Evolutionary conservation across 768 basidiomycete species (phyloP).

Genomic region (Cubamyces lactineus): DNA sequence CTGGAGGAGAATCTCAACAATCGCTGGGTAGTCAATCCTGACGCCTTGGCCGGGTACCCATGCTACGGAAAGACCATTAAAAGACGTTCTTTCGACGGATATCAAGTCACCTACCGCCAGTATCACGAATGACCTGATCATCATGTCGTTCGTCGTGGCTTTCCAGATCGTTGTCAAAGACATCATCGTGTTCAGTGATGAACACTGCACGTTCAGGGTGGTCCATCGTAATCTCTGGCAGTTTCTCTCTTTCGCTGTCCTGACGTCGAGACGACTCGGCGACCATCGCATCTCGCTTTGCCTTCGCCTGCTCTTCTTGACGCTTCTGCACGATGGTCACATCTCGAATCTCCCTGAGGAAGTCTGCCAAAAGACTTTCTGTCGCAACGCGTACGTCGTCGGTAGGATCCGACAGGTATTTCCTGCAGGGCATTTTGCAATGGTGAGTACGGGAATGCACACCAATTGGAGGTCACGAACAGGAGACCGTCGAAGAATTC

Average conservation of each 20-base stretch:
- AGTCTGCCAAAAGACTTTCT: slow-evolving; percentile 85
- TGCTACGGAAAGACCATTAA: slow-evolving; percentile 42
- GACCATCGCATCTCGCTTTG: slow-evolving; percentile 42
- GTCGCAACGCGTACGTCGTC: slow-evolving; percentile 92
- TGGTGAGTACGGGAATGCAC: slow-evolving; percentile 18
- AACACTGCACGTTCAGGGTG: slow-evolving; percentile 60
- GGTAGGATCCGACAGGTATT: slow-evolving; percentile 94
- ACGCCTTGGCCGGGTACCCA: slow-evolving; percentile 97
- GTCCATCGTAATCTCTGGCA: slow-evolving; percentile 62
- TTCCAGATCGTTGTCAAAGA: slow-evolving; percentile 27
- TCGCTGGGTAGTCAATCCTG: slow-evolving; percentile 84
- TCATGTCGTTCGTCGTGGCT: slow-evolving; percentile 41
- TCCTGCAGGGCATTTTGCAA: slow-evolving; percentile 48
- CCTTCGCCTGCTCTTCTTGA: slow-evolving; percentile 56
- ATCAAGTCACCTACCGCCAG: slow-evolving; percentile 52
- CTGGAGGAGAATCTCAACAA: slow-evolving; percentile 90
- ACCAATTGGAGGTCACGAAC: slow-evolving; percentile 48
- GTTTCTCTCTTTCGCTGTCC: slow-evolving; percentile 51
- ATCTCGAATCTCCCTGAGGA: slow-evolving; percentile 88
- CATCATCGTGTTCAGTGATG: slow-evolving; percentile 52
- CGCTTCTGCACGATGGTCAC: slow-evolving; percentile 76
- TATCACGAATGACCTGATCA: slow-evolving; percentile 59
- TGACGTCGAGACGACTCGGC: slow-evolving; percentile 47
- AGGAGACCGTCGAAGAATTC: slow-evolving; percentile 93
- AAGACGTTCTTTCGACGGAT: slow-evolving; percentile 15